Conservation (phyloP, 495 filamentous ascomycete species). For the Tuber magnatum region DNA sequence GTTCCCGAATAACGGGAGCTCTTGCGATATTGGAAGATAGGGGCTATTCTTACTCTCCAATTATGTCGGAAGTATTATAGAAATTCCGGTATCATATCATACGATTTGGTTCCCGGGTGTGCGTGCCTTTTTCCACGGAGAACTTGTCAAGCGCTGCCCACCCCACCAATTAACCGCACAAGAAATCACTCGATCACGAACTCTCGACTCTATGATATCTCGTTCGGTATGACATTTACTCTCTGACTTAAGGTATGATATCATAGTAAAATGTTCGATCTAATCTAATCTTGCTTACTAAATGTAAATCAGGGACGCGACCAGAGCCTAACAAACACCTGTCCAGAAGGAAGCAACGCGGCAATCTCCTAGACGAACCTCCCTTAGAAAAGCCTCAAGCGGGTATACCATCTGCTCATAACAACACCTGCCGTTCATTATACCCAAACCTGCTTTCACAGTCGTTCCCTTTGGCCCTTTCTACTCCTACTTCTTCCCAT, state of each 20-base stretch:
- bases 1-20: neutral
- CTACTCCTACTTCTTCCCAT: neutral
- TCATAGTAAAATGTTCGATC: neutral
- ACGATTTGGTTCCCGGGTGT: neutral
- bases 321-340: neutral
- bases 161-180: neutral
- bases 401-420: neutral
- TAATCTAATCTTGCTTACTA: slow-evolving; percentile 4
- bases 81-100: neutral
- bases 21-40: neutral
- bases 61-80: neutral
- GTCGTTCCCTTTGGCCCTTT: neutral
- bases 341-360: neutral
- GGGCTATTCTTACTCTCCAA: neutral
- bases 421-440: neutral
- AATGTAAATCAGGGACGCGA: neutral
- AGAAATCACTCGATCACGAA: neutral
- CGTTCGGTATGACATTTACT: neutral
- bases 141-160: neutral
- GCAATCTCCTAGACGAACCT: neutral
- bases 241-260: no score
- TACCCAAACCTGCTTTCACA: neutral
- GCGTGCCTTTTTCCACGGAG: neutral
- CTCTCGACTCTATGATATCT: neutral
- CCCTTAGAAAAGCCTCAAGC: neutral